phyloP scores from a whole-genome alignment of 108 stramenopile species.

The Cyclotella choctawhatcheeana region DNA sequence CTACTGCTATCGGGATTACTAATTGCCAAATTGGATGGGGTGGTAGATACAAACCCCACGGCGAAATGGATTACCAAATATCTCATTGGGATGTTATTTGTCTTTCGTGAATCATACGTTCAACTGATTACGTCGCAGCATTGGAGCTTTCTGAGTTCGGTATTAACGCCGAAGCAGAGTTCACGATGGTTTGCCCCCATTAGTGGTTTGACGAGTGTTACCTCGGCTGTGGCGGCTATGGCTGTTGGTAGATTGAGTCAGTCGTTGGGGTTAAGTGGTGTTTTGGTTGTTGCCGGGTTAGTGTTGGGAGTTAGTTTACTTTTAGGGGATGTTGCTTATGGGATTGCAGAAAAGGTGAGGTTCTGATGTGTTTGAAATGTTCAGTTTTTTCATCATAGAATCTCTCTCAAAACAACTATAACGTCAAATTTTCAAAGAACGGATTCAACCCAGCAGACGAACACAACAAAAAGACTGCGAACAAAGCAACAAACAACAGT shows the following conservation, averaged over 20 bases:
- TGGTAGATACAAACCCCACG: conserved; percentile 35
- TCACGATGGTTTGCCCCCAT: conserved; percentile 54
- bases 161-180: conserved; percentile 50
- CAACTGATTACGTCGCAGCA: conserved; percentile 54
- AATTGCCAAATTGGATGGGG: conserved; percentile 17
- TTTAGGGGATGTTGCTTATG: conserved; percentile 42
- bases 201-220: conserved; percentile 55
- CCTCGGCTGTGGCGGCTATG: conserved; percentile 44
- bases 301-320: conserved; percentile 38
- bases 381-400: background rate
- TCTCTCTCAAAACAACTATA: too few species aligned
- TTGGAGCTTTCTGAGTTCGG: conserved; percentile 50
- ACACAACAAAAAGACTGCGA: conserved; percentile 36
- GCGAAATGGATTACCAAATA: conserved; percentile 23
- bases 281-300: conserved; percentile 35
- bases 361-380: background rate
- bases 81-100: conserved; percentile 41
- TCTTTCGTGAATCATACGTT: conserved; percentile 59
- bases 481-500: conserved; percentile 23
- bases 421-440: too few species aligned
- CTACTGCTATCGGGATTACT: conserved; percentile 30
- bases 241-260: conserved; percentile 37
- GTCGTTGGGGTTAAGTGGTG: conserved; percentile 36
- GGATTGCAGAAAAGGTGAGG: conserved; percentile 50
- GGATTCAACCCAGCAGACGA: conserved; percentile 65